Evolutionary conservation across 768 basidiomycete genomes (phyloP).

Genomic region (Suillus lakei): DNA sequence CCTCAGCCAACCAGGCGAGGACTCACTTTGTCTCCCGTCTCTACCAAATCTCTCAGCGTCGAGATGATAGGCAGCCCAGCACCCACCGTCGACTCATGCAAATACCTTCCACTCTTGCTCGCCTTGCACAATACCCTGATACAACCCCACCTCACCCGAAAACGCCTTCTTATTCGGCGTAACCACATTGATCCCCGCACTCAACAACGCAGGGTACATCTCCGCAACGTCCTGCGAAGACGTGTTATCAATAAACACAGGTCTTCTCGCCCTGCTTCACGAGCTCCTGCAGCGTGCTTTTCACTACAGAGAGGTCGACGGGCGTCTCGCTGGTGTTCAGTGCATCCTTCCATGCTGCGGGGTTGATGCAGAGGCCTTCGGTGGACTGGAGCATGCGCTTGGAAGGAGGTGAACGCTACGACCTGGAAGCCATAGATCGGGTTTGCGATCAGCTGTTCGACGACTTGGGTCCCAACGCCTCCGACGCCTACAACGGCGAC

Average conservation of each 20-base stretch:
- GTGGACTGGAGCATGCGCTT: conserved; percentile 60
- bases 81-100: conserved; percentile 93
- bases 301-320: conserved; percentile 43
- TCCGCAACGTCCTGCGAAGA: conserved; percentile 82
- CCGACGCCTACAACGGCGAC: conserved; percentile 92
- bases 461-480: conserved; percentile 88
- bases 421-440: conserved; percentile 66
- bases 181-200: conserved; percentile 81
- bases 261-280: conserved; percentile 55
- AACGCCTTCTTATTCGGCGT: conserved; percentile 99
- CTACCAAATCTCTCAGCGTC: conserved; percentile 89
- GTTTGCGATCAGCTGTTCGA: conserved; percentile 77
- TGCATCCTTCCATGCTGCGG: conserved; percentile 49
- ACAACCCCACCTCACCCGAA: conserved; percentile 72
- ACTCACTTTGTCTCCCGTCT: conserved; percentile 87
- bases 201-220: conserved; percentile 81
- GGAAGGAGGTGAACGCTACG: conserved; percentile 73
- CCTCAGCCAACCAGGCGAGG: neutral
- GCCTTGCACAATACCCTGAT: conserved; percentile 68
- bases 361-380: conserved; percentile 43
- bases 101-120: conserved; percentile 62
- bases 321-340: conserved; percentile 47
- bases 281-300: conserved; percentile 48
- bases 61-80: conserved; percentile 93
- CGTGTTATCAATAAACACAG: conserved; percentile 90